These are phyloP conservation scores for Coniochaeta prunicola DNA, from an alignment of 2,329 filamentous ascomycete species.

Conservation along the genomic window DNA sequence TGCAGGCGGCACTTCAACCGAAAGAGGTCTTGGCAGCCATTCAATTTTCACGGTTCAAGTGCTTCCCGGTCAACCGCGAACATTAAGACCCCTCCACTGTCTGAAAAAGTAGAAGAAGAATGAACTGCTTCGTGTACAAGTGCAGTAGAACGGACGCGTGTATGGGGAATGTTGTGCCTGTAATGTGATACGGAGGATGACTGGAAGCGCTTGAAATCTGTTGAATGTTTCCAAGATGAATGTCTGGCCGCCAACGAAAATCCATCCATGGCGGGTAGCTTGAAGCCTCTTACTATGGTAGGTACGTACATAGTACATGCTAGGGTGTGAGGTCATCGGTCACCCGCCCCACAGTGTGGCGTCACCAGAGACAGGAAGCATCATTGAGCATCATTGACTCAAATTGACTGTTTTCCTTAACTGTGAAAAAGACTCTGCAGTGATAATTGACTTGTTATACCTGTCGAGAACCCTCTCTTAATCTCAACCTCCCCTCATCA, in stretches of 20 bases:
- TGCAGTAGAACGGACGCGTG: too few species aligned
- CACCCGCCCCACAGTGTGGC: neutral
- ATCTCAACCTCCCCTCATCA: neutral
- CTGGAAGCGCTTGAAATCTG: neutral
- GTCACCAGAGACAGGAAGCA: neutral
- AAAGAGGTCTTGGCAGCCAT: neutral
- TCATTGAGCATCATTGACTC: slow-evolving; percentile 1
- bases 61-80: neutral
- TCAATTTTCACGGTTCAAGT: too few species aligned
- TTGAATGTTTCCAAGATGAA: neutral
- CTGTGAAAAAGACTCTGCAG: too few species aligned
- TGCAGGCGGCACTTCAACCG: neutral
- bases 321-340: slow-evolving; percentile 1
- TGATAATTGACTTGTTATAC: neutral
- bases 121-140: too few species aligned
- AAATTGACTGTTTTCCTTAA: neutral
- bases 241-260: neutral
- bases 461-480: neutral
- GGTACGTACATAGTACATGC: too few species aligned
- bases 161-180: too few species aligned
- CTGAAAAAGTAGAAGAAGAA: too few species aligned
- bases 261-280: too few species aligned
- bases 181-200: neutral
- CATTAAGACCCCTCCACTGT: too few species aligned
- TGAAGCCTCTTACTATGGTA: too few species aligned